Evolutionary conservation across 768 basidiomycete genomes (phyloP), one percentile per base, ranked within the genome.

Genomic region (Rhodotorula graminis): DNA sequence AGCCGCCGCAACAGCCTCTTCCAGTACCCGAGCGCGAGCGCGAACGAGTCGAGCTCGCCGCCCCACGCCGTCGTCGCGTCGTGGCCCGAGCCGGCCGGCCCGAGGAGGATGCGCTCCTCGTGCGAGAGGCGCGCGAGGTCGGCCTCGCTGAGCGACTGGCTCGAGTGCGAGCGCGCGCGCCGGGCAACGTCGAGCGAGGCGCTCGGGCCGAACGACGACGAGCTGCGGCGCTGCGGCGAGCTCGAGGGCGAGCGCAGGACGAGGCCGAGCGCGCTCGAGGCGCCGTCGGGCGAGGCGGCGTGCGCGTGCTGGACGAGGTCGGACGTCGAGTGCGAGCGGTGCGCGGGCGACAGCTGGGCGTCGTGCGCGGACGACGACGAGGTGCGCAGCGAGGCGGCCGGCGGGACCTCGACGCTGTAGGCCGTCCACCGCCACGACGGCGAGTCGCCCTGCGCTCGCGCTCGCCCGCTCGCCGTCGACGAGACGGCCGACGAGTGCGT

Each of bases 51-150:
- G 61, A 50, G 29, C 15, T 63, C 61, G 47, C 61, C 61, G 47
- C 61, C 61, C 61, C 61, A 63, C 49, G 61, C 61, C 14, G 46
- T 25, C 18, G 40, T 40, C 8, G 8, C 40, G 29, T 6, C 46
- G 11, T 27, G 37, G n/a, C 4, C 23, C 37, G 18, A 3, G 31
- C 9, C 12, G 15, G 61, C 14, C 6, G 61, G n/a, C 9, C 49
- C 49, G 49, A 63, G 61, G 19, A 63, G n/a, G 61, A 63, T 47
- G 31, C 61, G 61, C 46, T 63, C 61, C n/a, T 63, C 61, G 61
- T 63, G 61, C 47, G 61, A 63, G 16, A 61, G 60, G 18, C 12
- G 59, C 19, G 56, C 4, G 33, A 57, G 19, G 18, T 57, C 56
- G n/a, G 27, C n/a, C 27, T 11, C 21, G 53, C 15, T 23, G 37